These are phyloP conservation scores for Rhodofomes roseus DNA, from an alignment of 1,284 basidiomycete genomes.

Conservation along the genomic window DNA sequence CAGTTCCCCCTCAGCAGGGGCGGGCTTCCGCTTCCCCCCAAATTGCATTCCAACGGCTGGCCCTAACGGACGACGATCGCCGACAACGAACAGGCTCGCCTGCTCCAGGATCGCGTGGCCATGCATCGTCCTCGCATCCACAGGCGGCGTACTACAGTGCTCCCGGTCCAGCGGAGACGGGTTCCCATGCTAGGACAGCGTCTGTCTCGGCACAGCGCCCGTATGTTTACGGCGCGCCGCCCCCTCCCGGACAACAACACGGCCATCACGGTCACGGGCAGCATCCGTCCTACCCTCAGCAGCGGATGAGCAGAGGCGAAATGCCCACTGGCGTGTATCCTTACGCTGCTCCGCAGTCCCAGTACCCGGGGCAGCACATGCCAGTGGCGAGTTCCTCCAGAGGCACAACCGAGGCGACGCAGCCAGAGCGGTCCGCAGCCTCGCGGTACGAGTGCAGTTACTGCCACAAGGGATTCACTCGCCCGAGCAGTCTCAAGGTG, in stretches of 20 bases:
- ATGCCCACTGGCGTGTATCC: conserved; percentile 27
- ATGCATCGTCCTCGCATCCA: neutral
- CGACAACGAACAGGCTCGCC: conserved; percentile 15
- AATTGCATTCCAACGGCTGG: conserved; percentile 17
- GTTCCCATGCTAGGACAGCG: conserved; percentile 15
- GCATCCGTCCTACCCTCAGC: conserved; percentile 18
- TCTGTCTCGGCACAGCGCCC: conserved; percentile 16
- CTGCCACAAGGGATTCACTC: conserved; percentile 77
- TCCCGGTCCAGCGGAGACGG: conserved; percentile 6
- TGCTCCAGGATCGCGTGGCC: neutral
- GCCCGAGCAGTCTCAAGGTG: conserved; percentile 80
- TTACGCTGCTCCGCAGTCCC: conserved; percentile 25
- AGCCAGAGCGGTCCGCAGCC: conserved; percentile 25
- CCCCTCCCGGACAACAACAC: conserved; percentile 1
- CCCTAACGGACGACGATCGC: conserved; percentile 22
- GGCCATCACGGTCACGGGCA: conserved; percentile 14
- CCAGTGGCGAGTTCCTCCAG: conserved; percentile 14
- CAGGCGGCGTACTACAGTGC: neutral
- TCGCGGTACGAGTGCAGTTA: conserved; percentile 73
- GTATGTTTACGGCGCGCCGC: conserved; percentile 9
- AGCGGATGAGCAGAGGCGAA: conserved; percentile 13
- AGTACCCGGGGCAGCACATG: conserved; percentile 12
- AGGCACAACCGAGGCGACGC: conserved; percentile 13
- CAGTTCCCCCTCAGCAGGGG: conserved; percentile 22
- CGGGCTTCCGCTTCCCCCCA: conserved; percentile 22